These are phyloP conservation scores for Fomitopsis pinicola DNA, from an alignment of 1,284 basidiomycete genomes.

Conservation along the genomic window DNA sequence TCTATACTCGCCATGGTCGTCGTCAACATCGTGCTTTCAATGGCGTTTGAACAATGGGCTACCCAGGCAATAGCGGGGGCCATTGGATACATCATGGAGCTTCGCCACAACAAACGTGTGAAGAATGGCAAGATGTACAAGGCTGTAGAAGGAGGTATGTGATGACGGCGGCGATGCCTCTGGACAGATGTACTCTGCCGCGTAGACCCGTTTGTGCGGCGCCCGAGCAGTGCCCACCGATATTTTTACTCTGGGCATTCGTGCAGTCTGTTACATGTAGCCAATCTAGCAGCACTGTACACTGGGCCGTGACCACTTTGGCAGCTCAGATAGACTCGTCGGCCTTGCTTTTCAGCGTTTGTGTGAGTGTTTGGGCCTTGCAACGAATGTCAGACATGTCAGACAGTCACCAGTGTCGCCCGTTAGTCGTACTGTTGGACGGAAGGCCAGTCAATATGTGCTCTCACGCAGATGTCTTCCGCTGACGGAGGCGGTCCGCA, in stretches of 20 bases:
- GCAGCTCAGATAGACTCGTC: too few species aligned
- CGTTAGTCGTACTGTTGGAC: background rate
- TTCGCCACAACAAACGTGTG: slow-evolving; percentile 43
- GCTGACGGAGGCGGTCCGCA: background rate
- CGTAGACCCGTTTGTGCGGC: background rate
- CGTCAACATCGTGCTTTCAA: slow-evolving; percentile 71
- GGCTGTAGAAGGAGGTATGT: slow-evolving; percentile 64
- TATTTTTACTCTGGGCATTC: background rate
- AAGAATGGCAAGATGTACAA: slow-evolving; percentile 70
- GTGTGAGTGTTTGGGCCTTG: too few species aligned
- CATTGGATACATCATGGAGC: slow-evolving; percentile 45
- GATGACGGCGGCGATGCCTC: slow-evolving; percentile 15
- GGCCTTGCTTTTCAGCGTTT: too few species aligned
- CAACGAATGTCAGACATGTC: background rate
- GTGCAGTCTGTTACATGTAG: background rate
- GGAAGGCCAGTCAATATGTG: background rate
- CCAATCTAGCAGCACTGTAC: too few species aligned
- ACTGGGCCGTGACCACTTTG: too few species aligned
- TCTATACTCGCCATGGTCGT: slow-evolving; percentile 69
- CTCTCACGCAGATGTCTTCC: background rate
- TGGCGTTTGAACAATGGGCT: slow-evolving; percentile 81
- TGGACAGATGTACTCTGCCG: background rate
- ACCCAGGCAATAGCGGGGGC: slow-evolving; percentile 54
- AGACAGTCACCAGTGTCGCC: too few species aligned
- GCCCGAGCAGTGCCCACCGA: background rate